Evolutionary conservation across 2,329 filamentous ascomycete genomes (phyloP), one percentile per base, ranked within the genome.

Genomic region (Talaromyces amestolkiae): DNA sequence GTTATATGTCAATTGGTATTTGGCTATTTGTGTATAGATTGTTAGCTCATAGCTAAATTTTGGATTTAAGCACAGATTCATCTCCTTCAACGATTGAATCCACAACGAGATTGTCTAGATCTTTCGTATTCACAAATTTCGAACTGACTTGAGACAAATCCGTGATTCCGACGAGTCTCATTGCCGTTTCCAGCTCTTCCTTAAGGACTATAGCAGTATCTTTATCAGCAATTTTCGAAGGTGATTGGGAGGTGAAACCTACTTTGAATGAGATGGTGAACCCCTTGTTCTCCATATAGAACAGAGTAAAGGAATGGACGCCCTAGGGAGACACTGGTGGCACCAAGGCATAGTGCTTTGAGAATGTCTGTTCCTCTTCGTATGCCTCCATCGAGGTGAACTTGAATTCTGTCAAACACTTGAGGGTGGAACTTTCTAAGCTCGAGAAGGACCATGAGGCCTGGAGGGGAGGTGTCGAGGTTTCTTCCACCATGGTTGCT

Each of bases 361-460:
- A 96, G 89, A 6, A 96, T 86, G 76, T 97, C 93, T 6, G 93
- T 96, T 4, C 92, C 93, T 68, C 93, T 85, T 76, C 88, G 89
- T 71, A 97, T 89, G 27, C 93, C 93, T 45, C 93, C 93, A 73
- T 97, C 93, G 24, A 96, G 86, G 84, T 89, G 93, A 9, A 97
- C 86, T 76, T 97, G 92, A 60, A 96, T 81, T 73, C 85, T 86
- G 53, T 83, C 81, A 69, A 92, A 83, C 61, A 92, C 85, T 75
- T 91, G 83, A 1, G 89, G 88, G 72, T 88, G 91, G 79, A 90
- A 91, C 77, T 89, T 90, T 72, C 89, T 83, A 66, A 91, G 90
- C 77, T 92, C 91, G 66, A 93, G 79, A 70, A 93, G 77, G 17
- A 89, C 90, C 74, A 91, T 87, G 1, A 92, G 81, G 0, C 89